Conservation (phyloP, 2,329 filamentous ascomycete species). For the Hymenoscyphus fructigenus region DNA sequence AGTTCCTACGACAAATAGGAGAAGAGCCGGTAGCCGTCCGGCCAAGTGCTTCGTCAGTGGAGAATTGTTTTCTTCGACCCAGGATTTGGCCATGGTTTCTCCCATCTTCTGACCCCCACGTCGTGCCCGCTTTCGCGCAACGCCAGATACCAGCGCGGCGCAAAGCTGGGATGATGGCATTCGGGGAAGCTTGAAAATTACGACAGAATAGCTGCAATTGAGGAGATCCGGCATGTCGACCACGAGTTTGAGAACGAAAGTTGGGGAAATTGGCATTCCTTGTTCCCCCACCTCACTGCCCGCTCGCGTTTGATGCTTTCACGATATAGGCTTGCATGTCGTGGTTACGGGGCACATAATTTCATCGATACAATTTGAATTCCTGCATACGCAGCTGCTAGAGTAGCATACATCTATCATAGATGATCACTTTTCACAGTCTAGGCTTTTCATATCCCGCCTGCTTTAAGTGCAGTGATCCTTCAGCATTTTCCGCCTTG, state of each 20-base stretch:
- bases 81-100: neutral
- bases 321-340: neutral
- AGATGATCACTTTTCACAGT: neutral
- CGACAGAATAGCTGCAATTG: neutral
- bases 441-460: neutral
- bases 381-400: neutral
- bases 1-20: conserved; percentile 1
- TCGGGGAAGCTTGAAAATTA: neutral
- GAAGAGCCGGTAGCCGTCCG: neutral
- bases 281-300: neutral
- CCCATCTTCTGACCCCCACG: conserved; percentile 1
- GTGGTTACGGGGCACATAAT: too few species aligned
- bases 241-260: conserved; percentile 1
- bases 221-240: conserved; percentile 4
- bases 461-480: neutral
- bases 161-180: conserved; percentile 1
- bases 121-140: neutral
- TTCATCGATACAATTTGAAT: neutral
- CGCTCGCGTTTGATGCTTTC: neutral
- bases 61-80: neutral
- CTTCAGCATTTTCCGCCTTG: neutral
- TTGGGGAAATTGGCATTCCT: neutral
- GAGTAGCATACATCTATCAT: neutral
- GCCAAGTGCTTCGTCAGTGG: neutral
- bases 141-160: neutral